These are phyloP conservation scores for Dipteronia sinensis DNA, from an alignment of 345 rosid species.

Conservation along the genomic window DNA sequence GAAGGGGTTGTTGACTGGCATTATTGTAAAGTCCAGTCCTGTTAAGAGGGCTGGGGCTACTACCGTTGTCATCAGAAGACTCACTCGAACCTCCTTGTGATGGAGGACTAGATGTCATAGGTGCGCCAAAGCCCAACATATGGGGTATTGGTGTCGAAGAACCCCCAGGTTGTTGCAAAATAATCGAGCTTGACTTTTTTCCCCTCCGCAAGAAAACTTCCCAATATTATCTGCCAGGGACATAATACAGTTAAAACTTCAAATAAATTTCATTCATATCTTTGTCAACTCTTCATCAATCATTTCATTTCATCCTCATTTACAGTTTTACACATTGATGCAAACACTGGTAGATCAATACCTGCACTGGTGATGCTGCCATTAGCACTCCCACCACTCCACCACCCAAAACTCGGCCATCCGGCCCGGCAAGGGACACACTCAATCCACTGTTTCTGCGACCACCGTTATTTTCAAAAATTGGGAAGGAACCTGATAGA, in stretches of 20 bases:
- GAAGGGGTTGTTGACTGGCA: constrained; percentile 48
- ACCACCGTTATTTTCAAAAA: constrained; percentile 54
- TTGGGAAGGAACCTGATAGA: constrained; percentile 68
- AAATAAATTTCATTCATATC: neutral
- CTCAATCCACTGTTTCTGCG: constrained; percentile 55
- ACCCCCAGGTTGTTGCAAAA: constrained; percentile 55
- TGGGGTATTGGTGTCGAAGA: constrained; percentile 50
- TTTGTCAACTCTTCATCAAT: neutral
- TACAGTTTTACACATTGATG: neutral
- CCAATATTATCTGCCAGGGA: constrained; percentile 68
- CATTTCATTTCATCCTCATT: constrained; percentile 2
- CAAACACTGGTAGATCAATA: constrained; percentile 22
- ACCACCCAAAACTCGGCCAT: constrained; percentile 83
- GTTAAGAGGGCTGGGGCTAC: constrained; percentile 59
- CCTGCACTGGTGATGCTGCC: constrained; percentile 93
- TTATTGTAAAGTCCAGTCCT: constrained; percentile 43
- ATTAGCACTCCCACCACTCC: constrained; percentile 66
- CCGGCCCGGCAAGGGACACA: constrained; percentile 76
- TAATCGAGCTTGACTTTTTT: constrained; percentile 51
- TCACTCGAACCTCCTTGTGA: constrained; percentile 78
- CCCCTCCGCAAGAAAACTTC: constrained; percentile 74
- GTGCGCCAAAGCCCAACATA: constrained; percentile 62
- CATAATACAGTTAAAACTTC: constrained; percentile 13
- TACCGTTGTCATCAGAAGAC: constrained; percentile 74
- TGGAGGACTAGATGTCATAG: constrained; percentile 53